phyloP scores from a whole-genome alignment of 441 rosid species.

The Eugenia klotzschiana region DNA sequence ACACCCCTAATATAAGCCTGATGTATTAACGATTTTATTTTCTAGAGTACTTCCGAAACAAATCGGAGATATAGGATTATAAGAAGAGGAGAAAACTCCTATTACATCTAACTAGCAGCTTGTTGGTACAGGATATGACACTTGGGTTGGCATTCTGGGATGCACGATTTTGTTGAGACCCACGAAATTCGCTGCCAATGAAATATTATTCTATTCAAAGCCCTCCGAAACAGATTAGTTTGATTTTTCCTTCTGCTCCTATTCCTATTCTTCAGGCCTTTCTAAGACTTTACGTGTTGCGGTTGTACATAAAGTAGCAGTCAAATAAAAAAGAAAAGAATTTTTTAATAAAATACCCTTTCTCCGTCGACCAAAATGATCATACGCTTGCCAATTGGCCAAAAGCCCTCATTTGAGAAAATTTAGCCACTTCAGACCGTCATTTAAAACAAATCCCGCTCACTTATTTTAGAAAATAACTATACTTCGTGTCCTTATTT shows the following conservation, averaged over 20 bases:
- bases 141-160: background rate
- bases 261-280: background rate
- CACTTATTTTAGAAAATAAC: too few species aligned
- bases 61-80: background rate
- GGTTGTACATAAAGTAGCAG: too few species aligned
- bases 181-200: accelerated
- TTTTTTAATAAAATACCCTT: too few species aligned
- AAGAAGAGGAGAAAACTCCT: background rate
- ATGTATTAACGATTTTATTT: accelerated
- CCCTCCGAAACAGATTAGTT: background rate
- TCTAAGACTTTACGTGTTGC: too few species aligned
- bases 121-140: background rate
- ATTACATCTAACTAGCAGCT: background rate
- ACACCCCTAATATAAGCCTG: background rate
- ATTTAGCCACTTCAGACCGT: too few species aligned
- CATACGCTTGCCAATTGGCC: too few species aligned
- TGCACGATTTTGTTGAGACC: background rate
- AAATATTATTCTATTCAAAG: accelerated
- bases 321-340: too few species aligned
- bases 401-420: too few species aligned
- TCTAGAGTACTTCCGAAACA: background rate
- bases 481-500: too few species aligned
- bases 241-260: background rate
- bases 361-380: too few species aligned
- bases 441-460: too few species aligned